Percentiles rank a stretch among this genome's conserved stretches.
Evolutionary conservation across 2,329 filamentous ascomycete species (phyloP).

Genomic region (Cryphonectria naterciae): DNA sequence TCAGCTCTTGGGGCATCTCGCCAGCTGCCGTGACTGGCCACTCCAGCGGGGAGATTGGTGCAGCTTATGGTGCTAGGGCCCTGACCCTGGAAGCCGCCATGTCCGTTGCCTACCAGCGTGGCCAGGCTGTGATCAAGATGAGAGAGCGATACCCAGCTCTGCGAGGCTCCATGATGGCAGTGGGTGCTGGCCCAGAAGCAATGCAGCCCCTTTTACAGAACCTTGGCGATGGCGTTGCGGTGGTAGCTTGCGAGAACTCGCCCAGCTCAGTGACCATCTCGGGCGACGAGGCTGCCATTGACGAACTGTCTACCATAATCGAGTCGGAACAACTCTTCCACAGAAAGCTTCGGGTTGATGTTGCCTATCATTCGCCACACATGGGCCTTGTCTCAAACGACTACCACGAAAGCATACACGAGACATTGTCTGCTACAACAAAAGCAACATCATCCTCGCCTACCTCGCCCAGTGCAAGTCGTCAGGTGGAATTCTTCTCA

Average conservation of each 20-base stretch:
- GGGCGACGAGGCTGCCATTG: slow-evolving; percentile 33
- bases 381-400: slow-evolving; percentile 34
- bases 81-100: slow-evolving; percentile 30
- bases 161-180: slow-evolving; percentile 23
- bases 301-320: neutral
- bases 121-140: slow-evolving; percentile 11
- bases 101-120: slow-evolving; percentile 32
- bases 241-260: slow-evolving; percentile 26
- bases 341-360: slow-evolving; percentile 38
- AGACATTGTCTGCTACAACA: neutral
- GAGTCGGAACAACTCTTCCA: slow-evolving; percentile 34
- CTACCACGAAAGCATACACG: slow-evolving; percentile 30
- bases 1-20: slow-evolving; percentile 12
- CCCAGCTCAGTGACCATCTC: slow-evolving; percentile 41
- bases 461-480: neutral
- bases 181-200: slow-evolving; percentile 15
- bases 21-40: slow-evolving; percentile 24
- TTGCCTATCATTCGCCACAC: slow-evolving; percentile 43
- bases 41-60: slow-evolving; percentile 24
- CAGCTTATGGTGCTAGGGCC: slow-evolving; percentile 31
- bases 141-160: slow-evolving; percentile 1
- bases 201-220: slow-evolving; percentile 9
- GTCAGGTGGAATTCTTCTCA: slow-evolving; percentile 47
- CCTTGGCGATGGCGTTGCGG: neutral
- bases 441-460: slow-evolving; percentile 18